Evolutionary conservation across 1,284 basidiomycete species (phyloP).

Genomic region (Lignosus rhinocerotis): DNA sequence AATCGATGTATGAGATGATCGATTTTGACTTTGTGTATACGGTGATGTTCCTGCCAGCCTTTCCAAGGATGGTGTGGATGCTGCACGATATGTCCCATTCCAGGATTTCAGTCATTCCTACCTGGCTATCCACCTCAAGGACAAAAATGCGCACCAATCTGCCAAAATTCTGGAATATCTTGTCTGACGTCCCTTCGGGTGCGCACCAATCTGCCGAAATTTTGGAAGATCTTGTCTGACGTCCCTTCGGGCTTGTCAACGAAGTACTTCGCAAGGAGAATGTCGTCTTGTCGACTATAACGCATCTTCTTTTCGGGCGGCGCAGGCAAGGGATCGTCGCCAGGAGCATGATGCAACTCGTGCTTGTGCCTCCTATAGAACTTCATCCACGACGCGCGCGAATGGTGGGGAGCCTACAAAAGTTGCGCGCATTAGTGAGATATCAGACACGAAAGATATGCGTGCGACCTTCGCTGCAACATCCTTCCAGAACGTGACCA

Average conservation of each 20-base stretch:
- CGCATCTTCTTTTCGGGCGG: conserved; percentile 83
- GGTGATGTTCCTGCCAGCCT: conserved; percentile 85
- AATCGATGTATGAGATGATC: conserved; percentile 71
- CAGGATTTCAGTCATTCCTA: no score
- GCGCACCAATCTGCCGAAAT: conserved; percentile 59
- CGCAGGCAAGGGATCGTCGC: conserved; percentile 66
- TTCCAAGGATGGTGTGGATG: conserved; percentile 87
- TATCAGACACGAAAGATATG: background rate
- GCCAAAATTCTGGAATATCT: conserved; percentile 76
- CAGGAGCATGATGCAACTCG: conserved; percentile 63
- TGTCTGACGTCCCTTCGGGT: conserved; percentile 78
- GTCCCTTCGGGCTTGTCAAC: conserved; percentile 70
- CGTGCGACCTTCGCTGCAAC: conserved; percentile 65
- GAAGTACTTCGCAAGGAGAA: conserved; percentile 74
- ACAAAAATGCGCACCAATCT: conserved; percentile 42
- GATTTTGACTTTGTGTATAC: conserved; percentile 81
- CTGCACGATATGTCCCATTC: conserved; percentile 36
- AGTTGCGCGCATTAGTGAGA: background rate
- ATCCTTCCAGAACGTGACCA: conserved; percentile 85
- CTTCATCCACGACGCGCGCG: conserved; percentile 88
- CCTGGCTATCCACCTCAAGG: no score
- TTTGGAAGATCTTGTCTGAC: conserved; percentile 77
- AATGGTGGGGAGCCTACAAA: conserved; percentile 76
- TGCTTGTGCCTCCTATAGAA: conserved; percentile 84
- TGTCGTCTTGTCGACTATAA: conserved; percentile 73